phyloP scores from a whole-genome alignment of 169 alveolate genomes.

The Plasmodium reichenowi region DNA sequence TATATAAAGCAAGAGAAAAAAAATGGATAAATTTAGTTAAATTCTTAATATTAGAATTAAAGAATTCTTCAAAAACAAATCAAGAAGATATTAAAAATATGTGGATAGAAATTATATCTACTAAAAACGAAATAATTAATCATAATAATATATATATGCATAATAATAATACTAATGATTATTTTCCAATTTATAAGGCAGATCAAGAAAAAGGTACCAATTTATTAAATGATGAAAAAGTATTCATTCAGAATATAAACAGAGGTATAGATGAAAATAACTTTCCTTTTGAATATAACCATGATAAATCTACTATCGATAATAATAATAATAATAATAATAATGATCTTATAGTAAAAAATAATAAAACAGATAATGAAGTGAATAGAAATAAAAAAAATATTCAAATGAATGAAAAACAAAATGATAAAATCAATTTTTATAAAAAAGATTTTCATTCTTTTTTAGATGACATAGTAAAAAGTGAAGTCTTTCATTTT shows the following conservation, averaged over 20 bases:
- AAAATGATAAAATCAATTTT: constrained; percentile 14
- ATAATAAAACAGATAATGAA: not conserved
- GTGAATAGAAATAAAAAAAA: not conserved
- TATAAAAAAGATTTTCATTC: constrained; percentile 20
- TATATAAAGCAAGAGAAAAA: constrained; percentile 36
- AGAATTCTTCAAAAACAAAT: constrained; percentile 5
- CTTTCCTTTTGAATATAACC: not conserved
- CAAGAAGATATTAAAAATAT: constrained; percentile 24
- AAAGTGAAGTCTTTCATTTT: not conserved
- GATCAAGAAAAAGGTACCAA: no score
- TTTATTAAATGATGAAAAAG: no score
- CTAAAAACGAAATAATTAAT: not conserved
- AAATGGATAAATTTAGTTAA: constrained; percentile 37
- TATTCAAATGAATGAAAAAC: not conserved
- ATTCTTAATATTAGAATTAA: constrained; percentile 22
- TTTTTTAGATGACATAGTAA: constrained; percentile 11
- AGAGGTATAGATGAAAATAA: no score
- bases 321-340: not conserved
- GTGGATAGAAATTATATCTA: constrained; percentile 53
- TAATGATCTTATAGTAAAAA: not conserved
- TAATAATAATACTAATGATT: no score
- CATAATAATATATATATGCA: no score
- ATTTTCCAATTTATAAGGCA: no score
- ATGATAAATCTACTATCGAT: not conserved
- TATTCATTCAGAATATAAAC: no score